Evolutionary conservation across 2,329 filamentous ascomycete genomes (phyloP).

Genomic region (Chaetomium strumarium): DNA sequence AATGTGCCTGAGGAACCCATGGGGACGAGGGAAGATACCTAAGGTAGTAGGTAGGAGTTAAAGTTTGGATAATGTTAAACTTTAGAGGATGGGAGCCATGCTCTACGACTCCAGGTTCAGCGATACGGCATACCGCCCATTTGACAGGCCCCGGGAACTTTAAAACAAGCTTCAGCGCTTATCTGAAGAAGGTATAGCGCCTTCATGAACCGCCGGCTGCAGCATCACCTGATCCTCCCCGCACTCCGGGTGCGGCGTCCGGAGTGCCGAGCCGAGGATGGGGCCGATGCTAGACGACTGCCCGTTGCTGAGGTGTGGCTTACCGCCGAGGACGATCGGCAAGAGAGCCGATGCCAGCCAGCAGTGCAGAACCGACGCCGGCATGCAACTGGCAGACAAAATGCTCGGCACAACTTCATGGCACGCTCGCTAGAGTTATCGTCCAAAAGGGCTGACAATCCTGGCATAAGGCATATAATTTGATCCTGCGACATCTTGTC

Average conservation of each 20-base stretch:
- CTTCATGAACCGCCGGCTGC: not conserved
- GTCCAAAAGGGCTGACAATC: too few species aligned
- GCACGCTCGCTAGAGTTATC: not conserved
- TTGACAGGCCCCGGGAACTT: too few species aligned
- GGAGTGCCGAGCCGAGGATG: not conserved
- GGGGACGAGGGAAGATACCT: too few species aligned
- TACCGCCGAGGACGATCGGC: not conserved
- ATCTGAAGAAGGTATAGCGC: too few species aligned
- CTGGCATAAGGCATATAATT: not conserved
- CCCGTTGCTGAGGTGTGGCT: not conserved
- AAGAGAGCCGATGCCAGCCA: conserved; percentile 21
- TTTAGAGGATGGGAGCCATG: too few species aligned
- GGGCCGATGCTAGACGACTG: conserved; percentile 16
- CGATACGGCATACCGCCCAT: too few species aligned
- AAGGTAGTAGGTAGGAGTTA: too few species aligned
- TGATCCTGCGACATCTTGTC: not conserved
- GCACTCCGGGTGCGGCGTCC: not conserved
- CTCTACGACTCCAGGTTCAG: too few species aligned
- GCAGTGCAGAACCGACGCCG: not conserved
- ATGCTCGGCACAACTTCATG: not conserved
- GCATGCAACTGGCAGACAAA: not conserved
- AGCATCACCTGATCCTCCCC: conserved; percentile 3
- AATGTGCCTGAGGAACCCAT: too few species aligned
- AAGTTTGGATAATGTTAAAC: too few species aligned
- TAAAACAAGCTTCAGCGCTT: too few species aligned